Evolutionary conservation across 2,329 filamentous ascomycete species (phyloP).

Genomic region (Keithomyces neogunnii): DNA sequence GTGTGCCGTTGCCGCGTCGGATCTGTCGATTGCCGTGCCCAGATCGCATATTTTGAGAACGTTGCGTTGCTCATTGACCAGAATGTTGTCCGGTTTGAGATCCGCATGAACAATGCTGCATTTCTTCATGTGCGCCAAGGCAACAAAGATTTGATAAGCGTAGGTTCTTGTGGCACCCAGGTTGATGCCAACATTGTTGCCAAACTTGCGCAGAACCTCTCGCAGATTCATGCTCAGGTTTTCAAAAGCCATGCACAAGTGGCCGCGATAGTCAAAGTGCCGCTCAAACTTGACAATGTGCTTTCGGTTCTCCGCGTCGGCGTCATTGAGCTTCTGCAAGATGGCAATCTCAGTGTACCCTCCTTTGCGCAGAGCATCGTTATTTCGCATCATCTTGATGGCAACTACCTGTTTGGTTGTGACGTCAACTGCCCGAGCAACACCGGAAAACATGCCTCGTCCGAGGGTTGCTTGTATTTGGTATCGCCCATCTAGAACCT

Average conservation of each 20-base stretch:
- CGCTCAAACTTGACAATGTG: slow-evolving; percentile 84
- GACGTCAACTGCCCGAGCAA: slow-evolving; percentile 79
- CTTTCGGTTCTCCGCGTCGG: slow-evolving; percentile 82
- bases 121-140: slow-evolving; percentile 77
- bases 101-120: slow-evolving; percentile 94
- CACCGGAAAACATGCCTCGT: slow-evolving; percentile 92
- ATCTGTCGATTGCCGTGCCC: slow-evolving; percentile 87
- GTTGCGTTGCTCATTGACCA: slow-evolving; percentile 76
- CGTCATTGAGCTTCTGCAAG: slow-evolving; percentile 74
- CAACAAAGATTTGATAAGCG: slow-evolving; percentile 89
- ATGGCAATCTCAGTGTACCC: slow-evolving; percentile 94
- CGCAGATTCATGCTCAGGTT: slow-evolving; percentile 88
- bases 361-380: slow-evolving; percentile 84
- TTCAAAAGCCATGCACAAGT: slow-evolving; percentile 95
- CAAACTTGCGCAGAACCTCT: slow-evolving; percentile 92
- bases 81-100: slow-evolving; percentile 94
- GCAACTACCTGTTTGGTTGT: slow-evolving; percentile 72
- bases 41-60: slow-evolving; percentile 92
- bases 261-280: slow-evolving; percentile 87
- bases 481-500: slow-evolving; percentile 82
- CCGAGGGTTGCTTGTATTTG: slow-evolving; percentile 82
- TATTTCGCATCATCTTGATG: slow-evolving; percentile 96
- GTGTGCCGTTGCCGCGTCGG: slow-evolving; percentile 61
- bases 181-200: slow-evolving; percentile 88
- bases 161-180: slow-evolving; percentile 80